These are phyloP conservation scores for Patellifolia procumbens DNA, from an alignment of 179 eudicot genomes.

Conservation along the genomic window DNA sequence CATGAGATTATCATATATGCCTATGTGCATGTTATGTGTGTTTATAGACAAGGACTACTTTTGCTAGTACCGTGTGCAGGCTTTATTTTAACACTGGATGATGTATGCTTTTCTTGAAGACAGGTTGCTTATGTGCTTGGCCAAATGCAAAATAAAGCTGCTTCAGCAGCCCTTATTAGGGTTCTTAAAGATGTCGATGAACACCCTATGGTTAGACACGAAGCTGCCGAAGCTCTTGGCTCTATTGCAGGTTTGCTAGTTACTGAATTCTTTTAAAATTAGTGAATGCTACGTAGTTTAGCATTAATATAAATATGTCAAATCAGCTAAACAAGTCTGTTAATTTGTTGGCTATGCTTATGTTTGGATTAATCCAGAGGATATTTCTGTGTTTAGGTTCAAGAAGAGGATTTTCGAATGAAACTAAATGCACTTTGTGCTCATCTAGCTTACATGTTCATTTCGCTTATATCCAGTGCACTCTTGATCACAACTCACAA, in stretches of 20 bases:
- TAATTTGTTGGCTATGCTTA: not conserved
- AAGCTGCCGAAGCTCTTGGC: slow-evolving; percentile 99
- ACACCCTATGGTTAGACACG: slow-evolving; percentile 99
- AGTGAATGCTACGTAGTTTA: not conserved
- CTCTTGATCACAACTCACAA: too few relatives aligned
- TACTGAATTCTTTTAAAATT: not conserved
- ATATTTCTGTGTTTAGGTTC: not conserved
- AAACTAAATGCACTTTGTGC: not conserved
- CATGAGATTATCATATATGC: too few relatives aligned
- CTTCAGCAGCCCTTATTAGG: slow-evolving; percentile 66
- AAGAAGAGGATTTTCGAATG: not conserved
- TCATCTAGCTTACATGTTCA: not conserved
- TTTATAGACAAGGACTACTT: not conserved
- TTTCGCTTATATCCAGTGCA: not conserved
- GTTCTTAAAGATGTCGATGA: slow-evolving; percentile 70
- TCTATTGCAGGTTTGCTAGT: slow-evolving; percentile 79
- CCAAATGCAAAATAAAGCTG: slow-evolving; percentile 85
- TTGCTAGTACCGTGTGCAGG: not conserved
- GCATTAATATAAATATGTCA: not conserved
- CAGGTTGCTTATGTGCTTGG: slow-evolving; percentile 98
- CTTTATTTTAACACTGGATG: not conserved
- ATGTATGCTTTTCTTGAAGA: slow-evolving; percentile 29
- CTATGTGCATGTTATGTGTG: not conserved
- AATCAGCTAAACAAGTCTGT: not conserved
- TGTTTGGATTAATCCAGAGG: too few relatives aligned